Percentiles rank a stretch among this genome's conserved stretches.
These are phyloP conservation scores for Raphidocelis subcapitata DNA, from an alignment of 139 green algal genomes.

Conservation along the genomic window DNA sequence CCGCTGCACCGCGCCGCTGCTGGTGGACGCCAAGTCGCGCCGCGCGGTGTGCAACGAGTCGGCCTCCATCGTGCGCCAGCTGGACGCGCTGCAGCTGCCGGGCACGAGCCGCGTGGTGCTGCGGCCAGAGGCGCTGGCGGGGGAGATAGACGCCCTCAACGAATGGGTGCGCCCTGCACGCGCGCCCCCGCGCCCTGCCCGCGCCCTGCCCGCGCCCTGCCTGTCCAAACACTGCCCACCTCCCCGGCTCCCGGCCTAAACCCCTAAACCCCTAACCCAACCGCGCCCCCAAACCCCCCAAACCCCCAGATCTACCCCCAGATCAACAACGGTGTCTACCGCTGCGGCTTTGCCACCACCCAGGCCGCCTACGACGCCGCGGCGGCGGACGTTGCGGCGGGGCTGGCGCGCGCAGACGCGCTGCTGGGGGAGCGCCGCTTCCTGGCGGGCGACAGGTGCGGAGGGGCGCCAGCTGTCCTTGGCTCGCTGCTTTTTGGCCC, in stretches of 20 bases:
- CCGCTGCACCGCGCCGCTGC: slow-evolving; percentile 86
- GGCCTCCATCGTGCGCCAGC: slow-evolving; percentile 66
- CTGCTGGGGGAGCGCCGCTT: slow-evolving; percentile 62
- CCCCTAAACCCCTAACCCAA: neutral
- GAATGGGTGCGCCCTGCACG: slow-evolving; percentile 37
- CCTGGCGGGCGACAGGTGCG: slow-evolving; percentile 74
- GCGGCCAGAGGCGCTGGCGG: slow-evolving; percentile 44
- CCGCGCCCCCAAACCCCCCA: neutral
- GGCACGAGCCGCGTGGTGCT: slow-evolving; percentile 59
- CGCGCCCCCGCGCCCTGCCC: no score
- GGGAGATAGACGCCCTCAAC: slow-evolving; percentile 74
- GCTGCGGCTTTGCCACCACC: slow-evolving; percentile 75
- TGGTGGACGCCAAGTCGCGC: slow-evolving; percentile 65
- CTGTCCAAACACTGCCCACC: no score
- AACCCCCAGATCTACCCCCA: slow-evolving; percentile 48
- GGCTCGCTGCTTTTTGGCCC: no score
- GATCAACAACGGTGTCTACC: slow-evolving; percentile 81
- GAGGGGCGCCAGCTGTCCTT: neutral
- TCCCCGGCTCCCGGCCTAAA: no score
- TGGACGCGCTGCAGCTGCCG: slow-evolving; percentile 56
- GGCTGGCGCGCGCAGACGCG: slow-evolving; percentile 65
- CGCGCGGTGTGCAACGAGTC: slow-evolving; percentile 77
- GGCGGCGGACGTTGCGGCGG: slow-evolving; percentile 54
- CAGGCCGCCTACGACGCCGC: slow-evolving; percentile 76
- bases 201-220: no score